Evolutionary conservation across 2,329 filamentous ascomycete species (phyloP).

Genomic region (Kalmusia sp.): DNA sequence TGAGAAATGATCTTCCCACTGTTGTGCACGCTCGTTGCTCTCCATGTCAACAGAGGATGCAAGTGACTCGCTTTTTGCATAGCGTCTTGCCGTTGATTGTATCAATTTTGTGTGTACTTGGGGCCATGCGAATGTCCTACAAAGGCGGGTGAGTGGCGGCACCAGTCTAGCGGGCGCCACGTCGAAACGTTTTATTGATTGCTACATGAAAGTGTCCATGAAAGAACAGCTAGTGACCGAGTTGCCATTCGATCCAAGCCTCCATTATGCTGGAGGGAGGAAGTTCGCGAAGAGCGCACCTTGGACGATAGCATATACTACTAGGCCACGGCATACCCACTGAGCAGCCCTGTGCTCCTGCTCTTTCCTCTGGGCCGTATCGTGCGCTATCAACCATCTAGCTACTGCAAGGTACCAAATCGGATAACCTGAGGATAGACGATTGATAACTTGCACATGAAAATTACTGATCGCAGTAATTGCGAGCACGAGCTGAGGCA

Average conservation of each 20-base stretch:
- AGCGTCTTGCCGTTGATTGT: too few relatives aligned
- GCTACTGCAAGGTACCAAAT: slow-evolving; percentile 89
- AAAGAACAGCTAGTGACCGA: not conserved
- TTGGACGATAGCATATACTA: slow-evolving; percentile 85
- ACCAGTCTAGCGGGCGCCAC: too few relatives aligned
- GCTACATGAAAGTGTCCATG: not conserved
- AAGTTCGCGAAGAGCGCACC: slow-evolving; percentile 87
- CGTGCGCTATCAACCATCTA: slow-evolving; percentile 22
- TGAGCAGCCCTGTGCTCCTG: slow-evolving; percentile 10
- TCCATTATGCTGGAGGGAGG: slow-evolving; percentile 78
- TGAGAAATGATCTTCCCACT: too few relatives aligned
- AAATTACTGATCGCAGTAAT: slow-evolving; percentile 77
- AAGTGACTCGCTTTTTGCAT: too few relatives aligned
- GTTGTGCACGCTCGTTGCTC: too few relatives aligned
- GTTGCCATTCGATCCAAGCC: not conserved
- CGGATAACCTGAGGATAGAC: slow-evolving; percentile 86
- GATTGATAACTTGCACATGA: slow-evolving; percentile 92
- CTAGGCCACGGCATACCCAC: slow-evolving; percentile 59
- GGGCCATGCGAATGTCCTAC: too few relatives aligned
- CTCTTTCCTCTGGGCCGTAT: not conserved
- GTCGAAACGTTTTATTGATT: too few relatives aligned
- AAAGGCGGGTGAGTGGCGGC: too few relatives aligned
- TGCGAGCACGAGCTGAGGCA: slow-evolving; percentile 76
- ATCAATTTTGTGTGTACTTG: too few relatives aligned
- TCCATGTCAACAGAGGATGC: too few relatives aligned